Conservation (phyloP, 305 asterid genomes). For the Fraxinus xanthoxyloides region DNA sequence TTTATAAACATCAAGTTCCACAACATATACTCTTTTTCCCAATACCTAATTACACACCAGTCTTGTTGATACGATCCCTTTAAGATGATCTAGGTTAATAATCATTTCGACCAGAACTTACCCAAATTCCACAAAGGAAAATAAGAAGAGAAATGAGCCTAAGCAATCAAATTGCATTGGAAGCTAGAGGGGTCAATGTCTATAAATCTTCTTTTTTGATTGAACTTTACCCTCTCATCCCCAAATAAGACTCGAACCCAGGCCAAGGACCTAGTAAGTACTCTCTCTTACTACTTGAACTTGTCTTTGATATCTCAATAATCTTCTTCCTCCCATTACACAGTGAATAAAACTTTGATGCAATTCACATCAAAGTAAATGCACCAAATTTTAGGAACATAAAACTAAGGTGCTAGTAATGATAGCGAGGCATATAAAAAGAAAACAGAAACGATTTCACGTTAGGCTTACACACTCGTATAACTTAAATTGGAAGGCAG, state of each 20-base stretch:
- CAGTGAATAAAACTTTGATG: not conserved
- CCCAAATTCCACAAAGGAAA: not conserved
- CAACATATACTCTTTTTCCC: not conserved
- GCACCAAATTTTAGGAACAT: not conserved
- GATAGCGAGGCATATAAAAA: not conserved
- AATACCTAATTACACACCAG: not conserved
- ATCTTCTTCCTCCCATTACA: not conserved
- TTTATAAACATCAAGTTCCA: not conserved
- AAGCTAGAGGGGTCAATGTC: not conserved
- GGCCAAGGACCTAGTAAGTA: not conserved
- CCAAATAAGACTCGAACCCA: not conserved
- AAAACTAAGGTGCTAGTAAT: not conserved
- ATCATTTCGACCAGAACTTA: not conserved
- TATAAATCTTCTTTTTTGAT: not conserved
- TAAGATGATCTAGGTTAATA: not conserved
- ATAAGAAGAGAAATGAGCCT: not conserved
- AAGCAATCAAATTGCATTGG: not conserved
- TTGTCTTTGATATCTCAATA: not conserved
- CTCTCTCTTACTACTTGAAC: not conserved
- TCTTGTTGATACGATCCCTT: not conserved
- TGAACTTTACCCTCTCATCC: not conserved
- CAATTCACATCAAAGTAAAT: not conserved
- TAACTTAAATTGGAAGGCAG: not conserved
- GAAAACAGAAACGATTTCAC: not conserved
- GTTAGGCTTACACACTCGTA: not conserved